Percentiles rank a stretch among this genome's conserved stretches.
Conservation (phyloP, 352 stramenopile genomes). For the Phytophthora vignae region DNA sequence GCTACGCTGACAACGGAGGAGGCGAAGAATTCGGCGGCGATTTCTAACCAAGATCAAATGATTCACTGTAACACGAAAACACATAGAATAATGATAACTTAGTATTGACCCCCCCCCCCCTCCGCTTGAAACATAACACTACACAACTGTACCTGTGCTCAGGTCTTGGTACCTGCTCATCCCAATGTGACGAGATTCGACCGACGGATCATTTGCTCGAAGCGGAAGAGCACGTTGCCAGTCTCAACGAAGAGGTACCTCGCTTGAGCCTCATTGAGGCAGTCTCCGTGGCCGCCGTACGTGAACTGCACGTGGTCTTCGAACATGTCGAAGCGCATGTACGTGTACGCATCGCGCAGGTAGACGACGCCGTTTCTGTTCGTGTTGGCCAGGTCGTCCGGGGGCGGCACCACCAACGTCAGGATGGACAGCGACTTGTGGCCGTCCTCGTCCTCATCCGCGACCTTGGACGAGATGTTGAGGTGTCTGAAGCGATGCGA, state of each 20-base stretch:
- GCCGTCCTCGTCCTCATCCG: constrained; percentile 38
- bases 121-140: neutral
- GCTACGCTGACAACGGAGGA: constrained; percentile 21
- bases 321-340: constrained; percentile 55
- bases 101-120: neutral
- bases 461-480: constrained; percentile 49
- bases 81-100: constrained; percentile 25
- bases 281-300: constrained; percentile 49
- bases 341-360: constrained; percentile 51
- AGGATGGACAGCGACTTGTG: constrained; percentile 41
- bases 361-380: constrained; percentile 46
- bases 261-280: constrained; percentile 45
- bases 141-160: neutral
- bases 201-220: constrained; percentile 50
- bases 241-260: constrained; percentile 52
- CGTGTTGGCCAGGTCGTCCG: constrained; percentile 33
- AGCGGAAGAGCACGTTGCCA: constrained; percentile 49
- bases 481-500: constrained; percentile 43
- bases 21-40: constrained; percentile 43
- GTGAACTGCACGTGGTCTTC: constrained; percentile 46
- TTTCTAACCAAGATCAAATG: constrained; percentile 22
- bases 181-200: constrained; percentile 39
- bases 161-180: constrained; percentile 1
- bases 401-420: constrained; percentile 41
- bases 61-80: neutral